Evolutionary conservation across 306 rosid species (phyloP).

Genomic region (Rosa chinensis): DNA sequence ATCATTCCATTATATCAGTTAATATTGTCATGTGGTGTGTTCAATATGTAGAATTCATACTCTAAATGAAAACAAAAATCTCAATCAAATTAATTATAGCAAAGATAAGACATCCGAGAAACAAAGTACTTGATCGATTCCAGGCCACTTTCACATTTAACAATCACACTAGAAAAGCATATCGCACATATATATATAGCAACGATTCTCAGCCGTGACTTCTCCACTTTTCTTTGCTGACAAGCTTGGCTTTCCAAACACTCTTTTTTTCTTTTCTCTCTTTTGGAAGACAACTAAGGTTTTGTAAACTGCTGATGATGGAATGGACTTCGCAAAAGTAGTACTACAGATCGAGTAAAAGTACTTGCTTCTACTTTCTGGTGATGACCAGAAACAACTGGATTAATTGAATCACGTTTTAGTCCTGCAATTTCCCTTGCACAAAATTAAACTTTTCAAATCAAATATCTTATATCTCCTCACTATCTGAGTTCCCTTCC

Average conservation of each 20-base stretch:
- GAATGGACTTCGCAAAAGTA: not conserved
- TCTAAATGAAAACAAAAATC: too few relatives aligned
- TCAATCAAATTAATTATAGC: too few relatives aligned
- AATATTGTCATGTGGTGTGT: too few relatives aligned
- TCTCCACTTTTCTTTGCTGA: not conserved
- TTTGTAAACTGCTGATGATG: not conserved
- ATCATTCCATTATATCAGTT: too few relatives aligned
- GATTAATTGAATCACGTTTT: constrained; percentile 41
- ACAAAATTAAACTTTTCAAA: not conserved
- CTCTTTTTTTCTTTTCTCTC: not conserved
- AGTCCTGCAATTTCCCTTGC: constrained; percentile 13
- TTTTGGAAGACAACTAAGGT: not conserved
- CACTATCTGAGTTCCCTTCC: not conserved
- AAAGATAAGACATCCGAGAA: too few relatives aligned
- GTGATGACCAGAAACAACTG: constrained; percentile 20
- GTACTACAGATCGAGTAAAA: not conserved
- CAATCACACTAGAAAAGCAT: not conserved
- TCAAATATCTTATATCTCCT: not conserved
- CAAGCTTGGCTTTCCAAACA: not conserved
- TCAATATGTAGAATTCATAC: too few relatives aligned
- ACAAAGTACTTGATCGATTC: too few relatives aligned
- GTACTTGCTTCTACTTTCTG: not conserved
- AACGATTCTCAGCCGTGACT: not conserved
- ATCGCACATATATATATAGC: not conserved
- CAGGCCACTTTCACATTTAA: not conserved